Base-by-base conservation (phyloP, 495 filamentous ascomycete genomes). In the Penicillium verhagenii region DNA sequence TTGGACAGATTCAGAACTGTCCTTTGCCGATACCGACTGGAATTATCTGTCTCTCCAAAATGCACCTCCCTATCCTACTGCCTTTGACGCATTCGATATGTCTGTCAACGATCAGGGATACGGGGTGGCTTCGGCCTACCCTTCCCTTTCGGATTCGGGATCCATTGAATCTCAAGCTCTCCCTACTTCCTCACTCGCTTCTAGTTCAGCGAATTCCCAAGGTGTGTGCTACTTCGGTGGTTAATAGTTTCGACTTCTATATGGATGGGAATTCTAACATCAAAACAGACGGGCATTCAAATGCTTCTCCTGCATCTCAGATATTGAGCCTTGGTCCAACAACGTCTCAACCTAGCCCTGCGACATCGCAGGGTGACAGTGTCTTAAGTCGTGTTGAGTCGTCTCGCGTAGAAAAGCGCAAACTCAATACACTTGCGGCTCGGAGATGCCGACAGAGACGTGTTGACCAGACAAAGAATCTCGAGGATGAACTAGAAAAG, bases 401-500 rank as follows among this genome's bases (percentile, higher is more conserved):
- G 2, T 69, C 66, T 33, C 65, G 68, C 20, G 64, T 74, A 18
- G 61, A 70, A 48, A 88, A 86, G 64, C 85, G 86, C 18, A 77
- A 79, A 45, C 79, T 84, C 33, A 89, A 91, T 66, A 87, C 87
- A 47, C 70, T 89, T 40, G 83, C 85, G 4, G 85, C 87, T 49
- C 82, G 86, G 50, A 81, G 86, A 52, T 92, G 87, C 68, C 82
- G 88, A 21, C 81, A 89, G 71, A 84, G 82, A 54, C 82, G 86
- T 40, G 78, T 89, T 24, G 85, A 87, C 58, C 80, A 81, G 58
- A 77, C 91, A 65, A 74, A 79, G 55, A 78, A 79, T 54, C 73
- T 92, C 19, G 84, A 89, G 65, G 71, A 69, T 4, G 80, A 81
- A 57, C 73, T 89, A 50, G 80, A 82, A 48, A 75, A 77, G 42